Evolutionary conservation across 129 eudicot species (phyloP).

Genomic region (Lactuca saligna): DNA sequence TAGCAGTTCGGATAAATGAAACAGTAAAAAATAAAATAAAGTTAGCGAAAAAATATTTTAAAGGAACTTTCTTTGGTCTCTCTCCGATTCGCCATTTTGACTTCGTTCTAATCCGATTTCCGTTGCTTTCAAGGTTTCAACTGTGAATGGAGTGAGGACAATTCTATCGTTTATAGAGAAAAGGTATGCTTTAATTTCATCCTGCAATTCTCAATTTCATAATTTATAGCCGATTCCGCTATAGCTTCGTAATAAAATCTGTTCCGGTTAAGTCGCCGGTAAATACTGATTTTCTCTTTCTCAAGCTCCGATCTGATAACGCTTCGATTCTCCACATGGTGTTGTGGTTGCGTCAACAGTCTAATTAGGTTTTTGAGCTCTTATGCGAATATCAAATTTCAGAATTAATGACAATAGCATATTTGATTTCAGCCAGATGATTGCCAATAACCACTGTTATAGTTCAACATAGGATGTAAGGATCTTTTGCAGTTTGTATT

Average conservation of each 20-base stretch:
- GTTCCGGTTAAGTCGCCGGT: constrained; percentile 1
- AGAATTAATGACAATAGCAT: background rate
- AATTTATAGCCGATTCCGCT: constrained; percentile 3
- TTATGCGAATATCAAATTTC: background rate
- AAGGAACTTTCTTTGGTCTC: background rate
- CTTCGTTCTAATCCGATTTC: constrained; percentile 6
- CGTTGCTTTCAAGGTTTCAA: background rate
- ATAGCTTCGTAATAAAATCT: background rate
- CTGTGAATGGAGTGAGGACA: background rate
- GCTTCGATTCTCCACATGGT: background rate
- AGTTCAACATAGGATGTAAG: constrained; percentile 8
- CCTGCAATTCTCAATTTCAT: constrained; percentile 11
- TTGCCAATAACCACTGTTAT: background rate
- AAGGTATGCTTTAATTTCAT: constrained; percentile 26
- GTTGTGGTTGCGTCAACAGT: background rate
- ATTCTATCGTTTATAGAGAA: background rate
- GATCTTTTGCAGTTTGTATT: background rate
- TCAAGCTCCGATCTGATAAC: background rate
- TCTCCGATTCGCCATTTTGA: constrained; percentile 4
- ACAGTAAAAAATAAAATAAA: too few relatives aligned
- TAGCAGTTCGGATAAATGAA: too few relatives aligned
- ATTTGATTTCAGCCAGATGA: background rate
- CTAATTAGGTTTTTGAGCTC: background rate
- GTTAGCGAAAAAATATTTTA: too few relatives aligned
- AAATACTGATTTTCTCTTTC: background rate